Evolutionary conservation across 768 basidiomycete species (phyloP).

Genomic region (Panaeolus cyanescens): DNA sequence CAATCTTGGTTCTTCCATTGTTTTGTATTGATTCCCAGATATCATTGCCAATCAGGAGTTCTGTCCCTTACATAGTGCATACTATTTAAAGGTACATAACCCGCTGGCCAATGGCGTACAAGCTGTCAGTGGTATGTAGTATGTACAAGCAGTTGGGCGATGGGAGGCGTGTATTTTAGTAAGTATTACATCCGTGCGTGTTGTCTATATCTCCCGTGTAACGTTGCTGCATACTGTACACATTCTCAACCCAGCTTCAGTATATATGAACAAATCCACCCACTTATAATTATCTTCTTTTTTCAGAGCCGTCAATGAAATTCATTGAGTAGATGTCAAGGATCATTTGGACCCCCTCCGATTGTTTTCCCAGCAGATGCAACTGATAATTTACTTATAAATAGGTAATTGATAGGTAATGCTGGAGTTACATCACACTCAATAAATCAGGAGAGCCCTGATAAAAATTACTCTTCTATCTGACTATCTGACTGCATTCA

Average conservation of each 20-base stretch:
- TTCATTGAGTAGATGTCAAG: too few relatives aligned
- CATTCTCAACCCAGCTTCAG: too few relatives aligned
- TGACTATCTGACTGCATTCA: background rate
- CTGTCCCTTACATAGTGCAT: slow-evolving; percentile 1
- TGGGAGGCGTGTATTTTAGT: background rate
- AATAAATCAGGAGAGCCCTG: background rate
- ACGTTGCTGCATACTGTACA: too few relatives aligned
- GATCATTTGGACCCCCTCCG: too few relatives aligned
- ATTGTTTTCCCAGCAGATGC: too few relatives aligned
- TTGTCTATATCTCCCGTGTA: too few relatives aligned
- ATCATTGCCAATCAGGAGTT: background rate
- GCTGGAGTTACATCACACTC: background rate
- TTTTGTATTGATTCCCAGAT: background rate
- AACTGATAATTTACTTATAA: too few relatives aligned
- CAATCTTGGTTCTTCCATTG: background rate
- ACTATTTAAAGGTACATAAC: slow-evolving; percentile 1
- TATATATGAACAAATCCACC: too few relatives aligned
- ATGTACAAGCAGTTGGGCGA: background rate
- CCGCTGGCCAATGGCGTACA: background rate
- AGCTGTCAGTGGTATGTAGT: background rate
- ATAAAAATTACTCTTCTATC: background rate
- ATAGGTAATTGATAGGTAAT: background rate
- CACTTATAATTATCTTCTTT: too few relatives aligned
- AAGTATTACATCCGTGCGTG: too few relatives aligned
- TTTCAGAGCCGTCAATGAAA: too few relatives aligned